Evolutionary conservation across 1,284 basidiomycete species (phyloP).

Genomic region (Irpex rosettiformis): DNA sequence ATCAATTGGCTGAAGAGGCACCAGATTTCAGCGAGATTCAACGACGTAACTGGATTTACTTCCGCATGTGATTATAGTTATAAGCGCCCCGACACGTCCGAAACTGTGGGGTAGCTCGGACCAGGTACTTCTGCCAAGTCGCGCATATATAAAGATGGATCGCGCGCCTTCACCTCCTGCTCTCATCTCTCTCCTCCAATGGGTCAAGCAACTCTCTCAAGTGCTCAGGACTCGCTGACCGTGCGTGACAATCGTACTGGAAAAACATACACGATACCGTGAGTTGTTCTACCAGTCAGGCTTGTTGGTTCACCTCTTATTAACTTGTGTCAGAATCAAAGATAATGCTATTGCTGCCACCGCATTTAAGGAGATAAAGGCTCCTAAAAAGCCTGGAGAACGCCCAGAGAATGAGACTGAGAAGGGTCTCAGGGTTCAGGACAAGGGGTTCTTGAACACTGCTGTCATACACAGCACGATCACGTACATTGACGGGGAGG

Average conservation of each 20-base stretch:
- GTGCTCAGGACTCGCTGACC: slow-evolving; percentile 44
- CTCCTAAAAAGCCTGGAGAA: slow-evolving; percentile 52
- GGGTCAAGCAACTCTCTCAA: slow-evolving; percentile 41
- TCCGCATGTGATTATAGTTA: background rate
- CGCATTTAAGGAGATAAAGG: slow-evolving; percentile 74
- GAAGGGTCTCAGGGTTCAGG: slow-evolving; percentile 73
- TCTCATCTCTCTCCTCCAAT: slow-evolving; percentile 27
- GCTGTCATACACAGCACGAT: slow-evolving; percentile 80
- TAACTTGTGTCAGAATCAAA: slow-evolving; percentile 47
- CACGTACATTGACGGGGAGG: slow-evolving; percentile 86
- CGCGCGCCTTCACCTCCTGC: background rate
- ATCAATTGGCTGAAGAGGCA: background rate
- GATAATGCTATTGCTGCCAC: slow-evolving; percentile 79
- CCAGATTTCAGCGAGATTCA: background rate
- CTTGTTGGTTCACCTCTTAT: background rate
- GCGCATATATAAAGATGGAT: background rate
- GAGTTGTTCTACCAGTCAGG: slow-evolving; percentile 25
- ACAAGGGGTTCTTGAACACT: slow-evolving; percentile 84
- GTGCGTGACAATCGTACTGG: slow-evolving; percentile 85
- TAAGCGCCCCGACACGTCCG: background rate
- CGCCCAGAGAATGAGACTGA: slow-evolving; percentile 81
- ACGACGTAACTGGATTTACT: background rate
- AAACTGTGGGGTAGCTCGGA: slow-evolving; percentile 2
- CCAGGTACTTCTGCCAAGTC: background rate
- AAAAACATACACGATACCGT: slow-evolving; percentile 74